Evolutionary conservation across 2,329 filamentous ascomycete genomes (phyloP).

Genomic region (Pseudogymnoascus sp.): DNA sequence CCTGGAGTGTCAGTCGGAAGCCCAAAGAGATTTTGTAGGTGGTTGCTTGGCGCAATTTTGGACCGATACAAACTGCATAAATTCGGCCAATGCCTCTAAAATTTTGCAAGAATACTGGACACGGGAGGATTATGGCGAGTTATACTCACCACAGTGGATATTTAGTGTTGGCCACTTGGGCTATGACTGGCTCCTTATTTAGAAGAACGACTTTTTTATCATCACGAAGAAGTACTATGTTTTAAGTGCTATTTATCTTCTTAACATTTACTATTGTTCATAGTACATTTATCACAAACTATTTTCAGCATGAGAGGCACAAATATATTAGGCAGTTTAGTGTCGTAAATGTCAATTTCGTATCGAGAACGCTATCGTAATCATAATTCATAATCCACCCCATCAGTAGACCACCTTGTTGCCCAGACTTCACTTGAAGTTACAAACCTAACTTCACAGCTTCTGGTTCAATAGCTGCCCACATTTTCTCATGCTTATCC

Average conservation of each 20-base stretch:
- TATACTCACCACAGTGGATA: background rate
- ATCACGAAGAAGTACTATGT: background rate
- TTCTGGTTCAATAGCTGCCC: conserved; percentile 15
- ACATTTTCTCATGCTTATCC: conserved; percentile 11
- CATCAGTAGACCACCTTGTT: background rate
- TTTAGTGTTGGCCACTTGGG: background rate
- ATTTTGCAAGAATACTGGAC: conserved; percentile 18
- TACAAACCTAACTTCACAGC: conserved; percentile 14
- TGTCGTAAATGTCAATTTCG: background rate
- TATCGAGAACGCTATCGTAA: background rate
- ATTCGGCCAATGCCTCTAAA: conserved; percentile 13
- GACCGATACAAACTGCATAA: conserved; percentile 16
- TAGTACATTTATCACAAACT: background rate
- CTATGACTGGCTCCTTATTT: background rate
- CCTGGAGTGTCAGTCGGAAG: conserved; percentile 24
- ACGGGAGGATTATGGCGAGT: conserved; percentile 14
- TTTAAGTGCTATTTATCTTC: background rate
- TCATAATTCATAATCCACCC: background rate
- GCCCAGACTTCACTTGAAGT: background rate
- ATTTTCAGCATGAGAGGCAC: background rate
- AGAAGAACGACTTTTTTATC: background rate
- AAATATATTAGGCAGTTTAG: background rate
- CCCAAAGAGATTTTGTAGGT: conserved; percentile 21
- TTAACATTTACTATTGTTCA: background rate
- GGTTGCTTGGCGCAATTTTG: background rate